Percentiles rank a stretch among this genome's conserved stretches.
These are phyloP conservation scores for Trichoderma orchidacearum DNA, from an alignment of 495 filamentous ascomycete species.

Conservation along the genomic window DNA sequence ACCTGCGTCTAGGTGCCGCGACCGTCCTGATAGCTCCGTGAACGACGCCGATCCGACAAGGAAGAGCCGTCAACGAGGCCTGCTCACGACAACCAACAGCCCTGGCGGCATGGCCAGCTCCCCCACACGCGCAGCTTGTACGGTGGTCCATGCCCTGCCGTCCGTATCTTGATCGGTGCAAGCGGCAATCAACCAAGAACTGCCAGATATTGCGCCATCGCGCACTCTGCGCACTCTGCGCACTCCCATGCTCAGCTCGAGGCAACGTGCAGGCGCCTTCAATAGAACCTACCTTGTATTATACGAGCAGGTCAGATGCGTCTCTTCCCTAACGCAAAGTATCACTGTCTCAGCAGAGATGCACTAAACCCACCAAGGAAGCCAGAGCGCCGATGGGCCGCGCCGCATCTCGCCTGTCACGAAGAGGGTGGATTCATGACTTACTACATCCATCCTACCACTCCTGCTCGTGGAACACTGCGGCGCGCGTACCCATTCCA, in stretches of 20 bases:
- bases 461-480: not conserved
- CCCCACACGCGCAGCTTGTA: not conserved
- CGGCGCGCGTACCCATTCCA: not conserved
- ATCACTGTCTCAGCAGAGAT: no score
- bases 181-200: not conserved
- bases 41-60: not conserved
- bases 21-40: not conserved
- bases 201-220: not conserved
- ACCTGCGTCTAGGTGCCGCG: not conserved
- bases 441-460: no score
- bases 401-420: not conserved
- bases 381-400: no score
- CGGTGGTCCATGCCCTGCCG: not conserved
- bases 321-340: no score
- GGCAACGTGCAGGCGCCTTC: no score
- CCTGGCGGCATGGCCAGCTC: not conserved
- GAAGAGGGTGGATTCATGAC: not conserved
- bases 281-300: not conserved
- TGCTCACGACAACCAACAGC: not conserved
- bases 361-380: no score
- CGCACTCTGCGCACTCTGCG: no score
- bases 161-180: not conserved
- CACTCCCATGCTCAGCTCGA: no score
- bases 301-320: not conserved
- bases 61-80: not conserved